Conservation (phyloP, 805 yeast species). For the Ogataea degrootiae region DNA sequence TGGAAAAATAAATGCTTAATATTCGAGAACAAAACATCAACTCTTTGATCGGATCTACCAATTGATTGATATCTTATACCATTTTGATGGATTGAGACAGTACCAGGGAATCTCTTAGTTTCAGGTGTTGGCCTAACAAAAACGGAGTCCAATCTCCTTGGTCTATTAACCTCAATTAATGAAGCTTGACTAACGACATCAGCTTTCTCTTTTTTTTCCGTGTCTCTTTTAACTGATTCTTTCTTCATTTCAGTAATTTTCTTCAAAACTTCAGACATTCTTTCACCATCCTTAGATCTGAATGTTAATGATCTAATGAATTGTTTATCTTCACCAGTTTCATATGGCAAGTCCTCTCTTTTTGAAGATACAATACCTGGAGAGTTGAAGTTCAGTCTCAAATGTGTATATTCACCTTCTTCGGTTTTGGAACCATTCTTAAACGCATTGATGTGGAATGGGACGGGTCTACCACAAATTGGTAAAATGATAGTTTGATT, state of each 20-base stretch:
- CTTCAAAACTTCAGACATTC: conserved; percentile 85
- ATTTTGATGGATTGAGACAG: conserved; percentile 86
- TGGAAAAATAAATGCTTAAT: conserved; percentile 93
- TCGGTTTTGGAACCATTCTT: conserved; percentile 93
- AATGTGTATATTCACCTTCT: conserved; percentile 90
- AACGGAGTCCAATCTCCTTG: conserved; percentile 81
- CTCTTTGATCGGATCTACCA: conserved; percentile 74
- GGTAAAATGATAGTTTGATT: conserved; percentile 88
- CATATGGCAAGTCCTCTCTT: conserved; percentile 83
- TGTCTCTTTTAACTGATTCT: conserved; percentile 84
- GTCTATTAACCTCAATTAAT: conserved; percentile 77
- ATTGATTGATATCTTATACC: conserved; percentile 93
- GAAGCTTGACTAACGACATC: conserved; percentile 93
- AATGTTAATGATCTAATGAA: conserved; percentile 83
- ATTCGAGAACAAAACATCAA: conserved; percentile 85
- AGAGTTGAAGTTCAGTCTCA: conserved; percentile 86
- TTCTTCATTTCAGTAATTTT: conserved; percentile 90
- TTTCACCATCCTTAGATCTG: conserved; percentile 84
- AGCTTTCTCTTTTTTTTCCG: conserved; percentile 84
- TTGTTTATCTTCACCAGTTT: conserved; percentile 78
- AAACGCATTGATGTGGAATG: conserved; percentile 91
- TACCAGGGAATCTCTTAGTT: conserved; percentile 91
- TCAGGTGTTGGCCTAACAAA: conserved; percentile 95
- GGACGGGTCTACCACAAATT: conserved; percentile 93
- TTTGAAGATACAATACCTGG: conserved; percentile 71